Conservation (phyloP, 2,329 filamentous ascomycete species). For the Tolypocladium paradoxum region DNA sequence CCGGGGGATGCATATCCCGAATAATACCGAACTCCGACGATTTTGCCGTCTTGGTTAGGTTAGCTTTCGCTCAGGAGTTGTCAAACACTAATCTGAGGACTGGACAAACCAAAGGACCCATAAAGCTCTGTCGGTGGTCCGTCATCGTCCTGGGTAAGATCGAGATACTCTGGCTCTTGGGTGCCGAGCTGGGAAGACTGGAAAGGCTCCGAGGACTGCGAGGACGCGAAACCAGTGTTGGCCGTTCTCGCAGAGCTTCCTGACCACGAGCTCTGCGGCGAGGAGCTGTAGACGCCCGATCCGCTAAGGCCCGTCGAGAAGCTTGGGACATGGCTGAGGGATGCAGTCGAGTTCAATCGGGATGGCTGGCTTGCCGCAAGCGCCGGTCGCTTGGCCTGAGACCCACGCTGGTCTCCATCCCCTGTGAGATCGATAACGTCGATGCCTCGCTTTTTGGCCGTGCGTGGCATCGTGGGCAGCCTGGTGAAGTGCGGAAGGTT, state of each 20-base stretch:
- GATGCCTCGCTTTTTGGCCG: constrained; percentile 22
- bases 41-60: constrained; percentile 28
- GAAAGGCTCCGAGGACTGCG: constrained; percentile 6
- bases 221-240: constrained; percentile 1
- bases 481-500: neutral
- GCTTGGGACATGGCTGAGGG: neutral
- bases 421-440: constrained; percentile 31
- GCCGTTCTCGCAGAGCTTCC: neutral
- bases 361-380: constrained; percentile 4
- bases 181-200: constrained; percentile 4
- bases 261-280: neutral
- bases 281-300: constrained; percentile 6
- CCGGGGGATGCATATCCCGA: constrained; percentile 48
- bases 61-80: neutral
- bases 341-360: neutral
- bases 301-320: constrained; percentile 8
- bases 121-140: constrained; percentile 33
- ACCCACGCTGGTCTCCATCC: constrained; percentile 16
- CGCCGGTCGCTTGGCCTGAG: constrained; percentile 15
- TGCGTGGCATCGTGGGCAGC: constrained; percentile 4
- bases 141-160: constrained; percentile 33
- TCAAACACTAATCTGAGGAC: neutral
- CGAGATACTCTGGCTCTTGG: constrained; percentile 28
- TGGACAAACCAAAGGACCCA: constrained; percentile 29
- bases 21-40: constrained; percentile 50